Evolutionary conservation across 805 yeast genomes (phyloP), one percentile per base, ranked within the genome.

Genomic region (Wickerhamomyces hampshirensis): DNA sequence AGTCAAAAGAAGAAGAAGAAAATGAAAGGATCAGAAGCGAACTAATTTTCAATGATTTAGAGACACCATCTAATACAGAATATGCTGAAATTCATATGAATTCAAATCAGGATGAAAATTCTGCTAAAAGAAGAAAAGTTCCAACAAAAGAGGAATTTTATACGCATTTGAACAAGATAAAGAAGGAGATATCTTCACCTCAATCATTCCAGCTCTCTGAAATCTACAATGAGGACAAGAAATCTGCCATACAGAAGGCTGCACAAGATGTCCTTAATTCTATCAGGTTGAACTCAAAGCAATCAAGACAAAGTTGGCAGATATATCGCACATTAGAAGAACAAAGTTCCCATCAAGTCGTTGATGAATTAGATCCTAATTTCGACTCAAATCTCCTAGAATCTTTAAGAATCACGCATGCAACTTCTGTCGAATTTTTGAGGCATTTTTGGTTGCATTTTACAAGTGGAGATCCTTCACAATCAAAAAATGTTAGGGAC

Each of bases 381-480:
- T 47, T 63, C n/a, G 68, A 66, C n/a, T 35, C 35, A 4, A 59
- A 53, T 9, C 43, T 67, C 1, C 38, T 73, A 9, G 84, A 79
- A 33, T 65, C 70, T 30, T 61, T 84, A 26, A 61, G 79, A 34
- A 58, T 81, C 28, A 68, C 81, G 12, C 89, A 84, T 53, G 74
- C 81, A 1, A 81, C 93, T 0, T 76, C 89, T 3, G 69, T 80
- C 26, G 94, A 84, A 55, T 84, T 84, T 53, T 58, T 84, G 28
- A 73, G 77, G 39, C 94, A 84, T 55, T 84, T 83, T 55, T 84
- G 89, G 83, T 53, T 69, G 1, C 80, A 77, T 52, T 74, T 74
- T 47, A 72, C 71, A 41, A 66, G 73, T 34, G 68, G 72, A 28
- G 68, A 65, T 37, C 59, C 69, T 2, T 56, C 69, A 27, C 71